Evolutionary conservation across 1,284 basidiomycete species (phyloP), one percentile per base, ranked within the genome.

Genomic region (Pascua guehoae): DNA sequence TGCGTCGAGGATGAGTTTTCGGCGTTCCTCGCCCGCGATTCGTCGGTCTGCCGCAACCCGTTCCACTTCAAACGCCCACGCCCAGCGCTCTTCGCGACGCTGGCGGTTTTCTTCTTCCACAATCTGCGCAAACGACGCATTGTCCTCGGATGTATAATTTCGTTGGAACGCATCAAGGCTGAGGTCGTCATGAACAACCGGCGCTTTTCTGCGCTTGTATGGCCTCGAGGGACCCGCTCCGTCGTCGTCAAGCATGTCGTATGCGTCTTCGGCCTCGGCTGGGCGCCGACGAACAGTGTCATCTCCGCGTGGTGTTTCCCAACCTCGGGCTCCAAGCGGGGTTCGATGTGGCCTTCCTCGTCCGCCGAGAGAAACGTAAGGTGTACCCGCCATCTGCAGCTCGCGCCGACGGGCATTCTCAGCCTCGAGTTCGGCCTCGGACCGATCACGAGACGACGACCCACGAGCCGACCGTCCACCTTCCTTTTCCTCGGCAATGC

Each of bases 21-120:
- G 63, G 58, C 74, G 71, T 38, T 71, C 72, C 40, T 72, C 74
- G 0, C 77, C 78, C 40, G 78, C 77, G 11, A 80, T 53, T 46
- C 79, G 58, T 41, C 66, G 66, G 46, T 52, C 51, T 64, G 89
- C 87, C 1, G 91, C 90, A 66, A 84, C 80, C 69, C 79, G 81
- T 80, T 96, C 90, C 9, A 89, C 91, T 41, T 91, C 87, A 85
- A 88, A 97, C 9, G 92, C 93, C 93, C 93, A 96, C 0, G 79
- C 83, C 80, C 86, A 90, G 71, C 79, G 84, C 69, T 90, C 88
- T 68, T 85, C 85, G 43, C 65, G 51, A 59, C 91, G 83, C 67
- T 82, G 80, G 71, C 80, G 77, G 72, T 97, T 97, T 80, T 96
- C 92, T 58, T 88, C 86, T 54, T 92, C 85, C 53, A 97, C 77